Conservation (phyloP, 305 asterid species). For the Fraxinus albicans region DNA sequence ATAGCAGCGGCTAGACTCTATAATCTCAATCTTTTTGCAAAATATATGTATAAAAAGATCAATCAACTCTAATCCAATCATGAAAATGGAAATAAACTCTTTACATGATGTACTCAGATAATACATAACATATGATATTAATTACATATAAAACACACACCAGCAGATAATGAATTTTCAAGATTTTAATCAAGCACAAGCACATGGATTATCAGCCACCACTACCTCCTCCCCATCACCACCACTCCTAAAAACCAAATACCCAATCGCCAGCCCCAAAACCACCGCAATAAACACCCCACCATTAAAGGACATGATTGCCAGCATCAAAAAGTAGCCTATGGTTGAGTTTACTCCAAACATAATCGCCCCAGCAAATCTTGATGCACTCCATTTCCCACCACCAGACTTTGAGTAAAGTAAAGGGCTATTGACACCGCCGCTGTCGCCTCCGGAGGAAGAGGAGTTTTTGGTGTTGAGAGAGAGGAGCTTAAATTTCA, state of each 20-base stretch:
- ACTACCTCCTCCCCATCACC: constrained; percentile 43
- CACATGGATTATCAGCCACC: constrained; percentile 65
- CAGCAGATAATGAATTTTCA: constrained; percentile 4
- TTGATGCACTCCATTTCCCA: constrained; percentile 31
- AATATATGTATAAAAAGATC: not conserved
- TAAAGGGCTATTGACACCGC: constrained; percentile 39
- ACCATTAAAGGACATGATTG: constrained; percentile 86
- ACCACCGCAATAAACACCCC: constrained; percentile 79
- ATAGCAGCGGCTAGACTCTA: too few species aligned
- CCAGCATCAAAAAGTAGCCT: constrained; percentile 85
- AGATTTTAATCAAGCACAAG: constrained; percentile 50
- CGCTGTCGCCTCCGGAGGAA: not conserved
- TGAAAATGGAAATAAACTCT: constrained; percentile 2
- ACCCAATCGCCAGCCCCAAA: constrained; percentile 68
- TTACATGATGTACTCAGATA: not conserved
- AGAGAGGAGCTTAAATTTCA: constrained; percentile 46
- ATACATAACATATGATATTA: not conserved
- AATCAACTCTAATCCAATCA: not conserved
- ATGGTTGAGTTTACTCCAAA: constrained; percentile 76
- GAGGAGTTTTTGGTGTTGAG: constrained; percentile 5
- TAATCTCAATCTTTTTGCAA: too few species aligned
- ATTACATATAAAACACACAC: not conserved
- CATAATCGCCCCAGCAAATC: constrained; percentile 44
- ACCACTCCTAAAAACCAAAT: constrained; percentile 60
- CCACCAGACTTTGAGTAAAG: constrained; percentile 31